These are phyloP conservation scores for Corylus avellana DNA, from an alignment of 306 rosid genomes.

Conservation along the genomic window DNA sequence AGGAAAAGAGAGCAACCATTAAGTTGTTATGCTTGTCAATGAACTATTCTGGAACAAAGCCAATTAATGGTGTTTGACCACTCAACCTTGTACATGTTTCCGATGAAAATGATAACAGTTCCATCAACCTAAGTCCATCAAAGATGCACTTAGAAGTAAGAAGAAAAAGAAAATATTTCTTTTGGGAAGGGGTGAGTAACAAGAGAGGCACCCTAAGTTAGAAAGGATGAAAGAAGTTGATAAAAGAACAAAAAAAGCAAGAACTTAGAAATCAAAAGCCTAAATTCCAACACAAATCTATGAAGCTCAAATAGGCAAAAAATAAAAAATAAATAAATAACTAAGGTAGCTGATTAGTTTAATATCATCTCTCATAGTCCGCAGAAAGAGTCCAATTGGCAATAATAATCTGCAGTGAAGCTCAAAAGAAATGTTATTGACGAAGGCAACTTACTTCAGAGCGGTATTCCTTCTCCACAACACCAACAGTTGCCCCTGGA, in stretches of 20 bases:
- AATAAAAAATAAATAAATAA: not conserved
- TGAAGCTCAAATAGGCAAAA: not conserved
- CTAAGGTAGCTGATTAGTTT: not conserved
- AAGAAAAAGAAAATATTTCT: no score
- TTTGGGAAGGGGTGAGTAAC: no score
- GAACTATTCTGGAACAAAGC: no score
- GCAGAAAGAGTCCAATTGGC: not conserved
- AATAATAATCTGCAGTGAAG: constrained; percentile 2
- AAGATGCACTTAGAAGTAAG: no score
- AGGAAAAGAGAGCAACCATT: no score
- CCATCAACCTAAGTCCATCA: no score
- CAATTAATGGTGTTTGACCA: no score
- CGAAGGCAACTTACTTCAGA: constrained; percentile 59
- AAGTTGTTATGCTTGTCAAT: no score
- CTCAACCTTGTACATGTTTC: no score
- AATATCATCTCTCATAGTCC: not conserved
- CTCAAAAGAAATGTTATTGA: not conserved
- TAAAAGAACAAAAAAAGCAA: not conserved
- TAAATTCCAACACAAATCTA: not conserved
- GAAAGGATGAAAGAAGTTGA: no score
- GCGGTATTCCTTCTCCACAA: constrained; percentile 73
- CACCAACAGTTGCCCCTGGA: constrained; percentile 80
- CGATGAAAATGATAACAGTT: no score
- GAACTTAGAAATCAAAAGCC: not conserved
- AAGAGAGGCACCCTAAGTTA: no score